phyloP scores from a whole-genome alignment of 768 basidiomycete species.

The Hygrocybe coccinea region DNA sequence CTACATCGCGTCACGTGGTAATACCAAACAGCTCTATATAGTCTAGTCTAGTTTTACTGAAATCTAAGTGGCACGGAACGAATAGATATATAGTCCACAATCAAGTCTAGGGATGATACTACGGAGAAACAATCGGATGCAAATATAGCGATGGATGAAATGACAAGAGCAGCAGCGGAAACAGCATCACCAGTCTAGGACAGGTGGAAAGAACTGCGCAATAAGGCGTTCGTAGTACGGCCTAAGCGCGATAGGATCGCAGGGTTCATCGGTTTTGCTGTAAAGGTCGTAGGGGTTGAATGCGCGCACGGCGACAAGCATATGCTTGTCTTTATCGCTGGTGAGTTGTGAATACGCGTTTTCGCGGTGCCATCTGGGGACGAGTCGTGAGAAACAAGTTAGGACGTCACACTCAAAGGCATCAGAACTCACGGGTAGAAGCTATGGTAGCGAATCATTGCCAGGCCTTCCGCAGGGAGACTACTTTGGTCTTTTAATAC shows the following conservation, averaged over 20 bases:
- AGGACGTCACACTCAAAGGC: background rate
- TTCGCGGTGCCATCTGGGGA: constrained; percentile 75
- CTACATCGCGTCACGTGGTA: constrained; percentile 1
- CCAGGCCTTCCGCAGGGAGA: constrained; percentile 75
- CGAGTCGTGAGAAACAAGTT: background rate
- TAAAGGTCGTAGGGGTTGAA: constrained; percentile 97
- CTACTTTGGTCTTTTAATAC: constrained; percentile 78
- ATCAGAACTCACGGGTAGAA: constrained; percentile 70
- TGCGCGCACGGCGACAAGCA: constrained; percentile 69
- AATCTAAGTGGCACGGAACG: background rate
- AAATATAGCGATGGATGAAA: background rate
- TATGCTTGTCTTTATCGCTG: constrained; percentile 60
- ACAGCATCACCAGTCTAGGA: constrained; percentile 65
- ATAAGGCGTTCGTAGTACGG: constrained; percentile 85
- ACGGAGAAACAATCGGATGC: background rate
- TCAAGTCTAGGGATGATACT: background rate
- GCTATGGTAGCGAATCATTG: constrained; percentile 92
- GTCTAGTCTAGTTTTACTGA: background rate
- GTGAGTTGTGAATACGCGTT: constrained; percentile 77
- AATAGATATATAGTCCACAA: background rate
- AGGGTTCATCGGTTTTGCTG: constrained; percentile 75
- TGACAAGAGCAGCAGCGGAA: background rate
- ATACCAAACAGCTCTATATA: constrained; percentile 18
- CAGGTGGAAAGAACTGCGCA: constrained; percentile 77
- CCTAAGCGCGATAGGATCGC: constrained; percentile 55